phyloP scores from a whole-genome alignment of 2,329 filamentous ascomycete genomes.

The Xylariaceae sp. region DNA sequence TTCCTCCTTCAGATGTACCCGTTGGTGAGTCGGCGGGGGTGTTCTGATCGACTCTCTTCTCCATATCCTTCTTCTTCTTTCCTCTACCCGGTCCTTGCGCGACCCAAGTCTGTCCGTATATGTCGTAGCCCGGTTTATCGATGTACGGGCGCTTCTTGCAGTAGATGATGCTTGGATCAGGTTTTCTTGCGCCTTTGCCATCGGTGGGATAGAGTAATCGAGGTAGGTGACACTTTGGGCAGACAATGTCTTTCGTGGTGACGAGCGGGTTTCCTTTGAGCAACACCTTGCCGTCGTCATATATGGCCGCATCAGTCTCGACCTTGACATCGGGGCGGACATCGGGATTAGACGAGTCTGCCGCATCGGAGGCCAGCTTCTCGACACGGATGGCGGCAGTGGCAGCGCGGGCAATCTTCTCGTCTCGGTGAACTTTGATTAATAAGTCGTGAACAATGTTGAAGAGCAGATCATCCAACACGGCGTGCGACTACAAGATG shows the following conservation, averaged over 20 bases:
- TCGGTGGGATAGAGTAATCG: constrained; percentile 75
- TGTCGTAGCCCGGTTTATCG: constrained; percentile 77
- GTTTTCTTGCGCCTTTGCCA: constrained; percentile 69
- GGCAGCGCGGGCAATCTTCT: constrained; percentile 75
- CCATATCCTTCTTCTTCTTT: constrained; percentile 81
- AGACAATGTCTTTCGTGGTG: constrained; percentile 74
- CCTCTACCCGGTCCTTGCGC: constrained; percentile 73
- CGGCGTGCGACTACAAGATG: constrained; percentile 60
- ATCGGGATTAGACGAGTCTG: constrained; percentile 60
- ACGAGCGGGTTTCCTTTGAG: constrained; percentile 76
- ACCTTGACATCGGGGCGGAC: constrained; percentile 62
- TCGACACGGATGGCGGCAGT: constrained; percentile 70
- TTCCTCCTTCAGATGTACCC: constrained; percentile 54
- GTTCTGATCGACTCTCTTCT: constrained; percentile 57
- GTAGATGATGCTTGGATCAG: constrained; percentile 73
- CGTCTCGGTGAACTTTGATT: constrained; percentile 76
- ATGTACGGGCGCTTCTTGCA: constrained; percentile 83
- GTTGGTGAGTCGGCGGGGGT: constrained; percentile 54
- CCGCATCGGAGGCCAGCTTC: constrained; percentile 63
- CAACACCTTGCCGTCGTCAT: constrained; percentile 71
- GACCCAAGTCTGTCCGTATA: constrained; percentile 83
- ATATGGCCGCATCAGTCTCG: constrained; percentile 72
- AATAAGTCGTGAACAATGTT: constrained; percentile 79
- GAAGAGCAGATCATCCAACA: constrained; percentile 77
- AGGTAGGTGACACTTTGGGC: constrained; percentile 76